Base-by-base conservation (phyloP, 108 stramenopile species). In the Halocafeteria seosinensis region DNA sequence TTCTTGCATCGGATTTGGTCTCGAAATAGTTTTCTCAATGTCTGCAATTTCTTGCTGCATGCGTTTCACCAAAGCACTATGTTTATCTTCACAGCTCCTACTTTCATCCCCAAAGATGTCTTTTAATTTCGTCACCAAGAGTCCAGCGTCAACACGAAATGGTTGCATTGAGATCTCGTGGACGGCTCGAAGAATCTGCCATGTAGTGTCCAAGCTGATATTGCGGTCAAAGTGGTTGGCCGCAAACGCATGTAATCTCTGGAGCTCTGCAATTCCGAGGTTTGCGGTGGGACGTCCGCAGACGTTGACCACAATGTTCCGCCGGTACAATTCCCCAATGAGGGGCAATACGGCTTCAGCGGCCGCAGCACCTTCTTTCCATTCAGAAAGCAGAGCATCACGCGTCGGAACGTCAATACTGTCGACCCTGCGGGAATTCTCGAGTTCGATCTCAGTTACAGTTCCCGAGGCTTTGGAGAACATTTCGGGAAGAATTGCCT, bases 1-100 rank as follows among this genome's bases (percentile, higher is more conserved):
- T 31, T 66, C 33, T 53, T 79, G 23, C 76, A 53, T 6, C 3
- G 6, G 6, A 30, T 53, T 9, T 5, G 6, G 6, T 27, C 52
- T 27, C 52, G 6, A 5, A 9, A 9, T 9, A 9, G 9, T 9
- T 30, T 3, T 30, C 52, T 53, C 52, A 5, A 9, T 30, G 29
- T 3, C 9, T 5, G 52, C 52, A 27, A 53, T 8, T 5, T 53
- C 52, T 30, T 53, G 29, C 8, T 27, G 3, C 8, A 53, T 27
- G 6, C 9, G 3, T 3, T 27, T 9, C 3, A 9, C 31, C 6
- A 53, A 30, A 5, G 52, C 52, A 8, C 31, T 3, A 27, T 53
- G 52, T 5, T 3, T 5, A 8, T 53, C 52, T 30, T 53, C 52
- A 27, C 6, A 47, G 42, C 21, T n/a, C 21, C 42, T 47, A 30